phyloP scores from a whole-genome alignment of 345 rosid species.

The Salix exigua region DNA sequence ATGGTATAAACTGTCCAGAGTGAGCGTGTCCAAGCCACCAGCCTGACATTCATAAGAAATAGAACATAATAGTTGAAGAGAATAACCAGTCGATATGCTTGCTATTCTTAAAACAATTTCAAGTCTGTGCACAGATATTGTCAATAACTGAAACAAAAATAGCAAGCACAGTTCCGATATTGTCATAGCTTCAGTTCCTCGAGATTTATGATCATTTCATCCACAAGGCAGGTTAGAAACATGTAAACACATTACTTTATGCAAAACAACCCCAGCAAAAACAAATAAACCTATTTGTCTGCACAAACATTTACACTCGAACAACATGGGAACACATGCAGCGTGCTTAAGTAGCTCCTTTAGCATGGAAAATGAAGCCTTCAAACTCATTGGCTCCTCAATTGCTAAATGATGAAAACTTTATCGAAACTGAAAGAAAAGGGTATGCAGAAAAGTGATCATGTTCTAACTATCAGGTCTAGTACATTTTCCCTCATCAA shows the following conservation, averaged over 20 bases:
- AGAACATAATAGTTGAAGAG: background rate
- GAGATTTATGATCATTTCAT: background rate
- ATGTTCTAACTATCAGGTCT: background rate
- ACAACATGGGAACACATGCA: background rate
- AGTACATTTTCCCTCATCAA: too few relatives aligned
- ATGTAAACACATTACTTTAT: background rate
- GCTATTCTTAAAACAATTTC: background rate
- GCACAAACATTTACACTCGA: background rate
- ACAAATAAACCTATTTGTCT: background rate
- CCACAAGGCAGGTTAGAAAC: background rate
- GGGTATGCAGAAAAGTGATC: background rate
- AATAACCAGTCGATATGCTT: background rate
- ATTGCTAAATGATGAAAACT: background rate
- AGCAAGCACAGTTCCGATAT: background rate
- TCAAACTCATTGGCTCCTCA: background rate
- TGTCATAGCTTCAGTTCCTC: background rate
- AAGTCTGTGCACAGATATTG: background rate
- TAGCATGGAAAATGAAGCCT: background rate
- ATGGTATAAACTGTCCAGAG: constrained; percentile 76
- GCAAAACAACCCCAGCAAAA: background rate
- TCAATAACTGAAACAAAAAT: background rate
- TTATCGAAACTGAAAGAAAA: background rate
- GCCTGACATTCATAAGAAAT: constrained; percentile 43
- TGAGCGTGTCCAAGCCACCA: constrained; percentile 92
- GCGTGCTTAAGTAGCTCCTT: background rate